These are phyloP conservation scores for Anisodus tanguticus DNA, from an alignment of 257 asterid species.

Conservation along the genomic window DNA sequence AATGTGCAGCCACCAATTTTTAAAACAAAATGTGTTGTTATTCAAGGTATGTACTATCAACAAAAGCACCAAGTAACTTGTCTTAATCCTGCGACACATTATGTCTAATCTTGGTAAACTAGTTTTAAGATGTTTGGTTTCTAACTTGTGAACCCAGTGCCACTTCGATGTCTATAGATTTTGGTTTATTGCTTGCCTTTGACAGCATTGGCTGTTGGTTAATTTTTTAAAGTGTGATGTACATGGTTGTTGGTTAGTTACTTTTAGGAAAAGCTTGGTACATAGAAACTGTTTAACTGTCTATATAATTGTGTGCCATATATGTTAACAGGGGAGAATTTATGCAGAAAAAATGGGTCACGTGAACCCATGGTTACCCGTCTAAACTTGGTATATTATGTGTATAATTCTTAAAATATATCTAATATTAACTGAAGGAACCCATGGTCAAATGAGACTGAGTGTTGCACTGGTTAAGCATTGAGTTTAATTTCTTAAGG, in stretches of 20 bases:
- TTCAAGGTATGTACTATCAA: neutral
- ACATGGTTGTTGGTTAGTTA: neutral
- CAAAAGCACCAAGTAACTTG: neutral
- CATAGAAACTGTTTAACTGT: neutral
- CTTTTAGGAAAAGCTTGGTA: slow-evolving; percentile 3
- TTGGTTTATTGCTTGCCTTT: neutral
- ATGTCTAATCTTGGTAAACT: neutral
- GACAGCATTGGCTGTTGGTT: neutral
- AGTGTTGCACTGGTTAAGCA: no score
- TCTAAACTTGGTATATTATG: no score
- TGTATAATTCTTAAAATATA: no score
- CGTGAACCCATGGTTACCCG: no score
- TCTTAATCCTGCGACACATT: neutral
- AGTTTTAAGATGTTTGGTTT: slow-evolving; percentile 15
- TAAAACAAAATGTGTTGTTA: neutral
- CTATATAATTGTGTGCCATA: neutral
- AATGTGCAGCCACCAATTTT: neutral
- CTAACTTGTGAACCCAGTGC: slow-evolving; percentile 7
- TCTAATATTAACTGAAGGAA: no score
- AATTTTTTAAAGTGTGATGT: neutral
- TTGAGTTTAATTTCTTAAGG: no score
- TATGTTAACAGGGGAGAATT: neutral
- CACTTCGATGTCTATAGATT: neutral
- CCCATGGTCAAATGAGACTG: no score
- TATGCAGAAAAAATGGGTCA: no score